Base-by-base conservation (phyloP, 371 early-diverging fungal genomes). In the Basidiobolus heterosporus region DNA sequence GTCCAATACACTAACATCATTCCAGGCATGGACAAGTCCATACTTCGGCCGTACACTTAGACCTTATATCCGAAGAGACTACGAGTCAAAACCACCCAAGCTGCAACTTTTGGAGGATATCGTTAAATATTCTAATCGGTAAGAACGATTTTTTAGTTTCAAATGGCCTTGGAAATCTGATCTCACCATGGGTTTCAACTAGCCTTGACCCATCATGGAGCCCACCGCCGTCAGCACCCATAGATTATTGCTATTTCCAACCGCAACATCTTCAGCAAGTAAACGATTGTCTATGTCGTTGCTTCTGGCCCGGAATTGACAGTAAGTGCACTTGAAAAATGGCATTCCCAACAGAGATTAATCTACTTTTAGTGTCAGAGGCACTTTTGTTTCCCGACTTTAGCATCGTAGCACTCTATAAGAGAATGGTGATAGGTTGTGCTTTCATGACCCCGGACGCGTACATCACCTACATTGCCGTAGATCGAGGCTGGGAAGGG, bases 291-390 rank as follows among this genome's bases (percentile, higher is more conserved):
- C 58, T 94, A 16, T 67, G 72, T 36, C 66, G 75, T 16, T 67
- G 76, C n/a, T 93, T 94, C 60, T 94, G 94, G 94, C 86, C 86
- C 7, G 88, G 86, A 7, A 86, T 94, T 38, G 89, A 93, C 59
- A 74, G 76, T 76, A 62, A 22, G 63, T 58, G 16, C 20, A 46
- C n/a, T 24, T 15, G 24, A 30, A 44, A 14, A 36, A 8, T 16
- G 13, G 1, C n/a, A 36, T 38, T 50, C 37, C 14, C 30, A 16
- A 45, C 19, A 22, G 9, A 7, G 2, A 53, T 36, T 36, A 11
- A 20, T 17, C 40, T 18, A 38, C 35, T 18, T 19, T 18, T 55
- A 76, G 87, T 92, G 47, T 74, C 82, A 17, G 95, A 94, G 54
- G 73, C 80, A 11, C 61, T 94, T 15, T 58, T 69, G 43, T 84